Conservation (phyloP, 2,329 filamentous ascomycete species). For the Leptosphaerulina australis region DNA sequence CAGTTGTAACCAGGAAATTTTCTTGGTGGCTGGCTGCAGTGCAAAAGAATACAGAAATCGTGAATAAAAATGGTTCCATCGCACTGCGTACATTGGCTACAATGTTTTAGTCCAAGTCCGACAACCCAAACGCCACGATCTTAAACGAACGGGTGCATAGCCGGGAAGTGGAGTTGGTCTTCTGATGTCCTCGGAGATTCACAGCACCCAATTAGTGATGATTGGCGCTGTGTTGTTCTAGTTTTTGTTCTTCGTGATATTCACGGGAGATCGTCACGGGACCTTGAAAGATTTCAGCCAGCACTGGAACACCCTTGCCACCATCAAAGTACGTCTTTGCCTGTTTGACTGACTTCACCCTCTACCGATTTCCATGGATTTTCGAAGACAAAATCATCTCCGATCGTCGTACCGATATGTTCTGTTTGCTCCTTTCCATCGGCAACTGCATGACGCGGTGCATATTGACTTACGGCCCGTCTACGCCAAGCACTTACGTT, state of each 20-base stretch:
- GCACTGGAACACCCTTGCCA: slow-evolving; percentile 52
- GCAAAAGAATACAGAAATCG: no score
- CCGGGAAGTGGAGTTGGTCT: not conserved
- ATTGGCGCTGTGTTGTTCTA: slow-evolving; percentile 57
- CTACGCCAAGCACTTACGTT: slow-evolving; percentile 59
- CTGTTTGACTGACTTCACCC: slow-evolving; percentile 38
- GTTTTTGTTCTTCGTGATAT: slow-evolving; percentile 49
- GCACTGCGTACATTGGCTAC: no score
- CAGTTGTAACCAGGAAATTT: no score
- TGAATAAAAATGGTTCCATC: no score
- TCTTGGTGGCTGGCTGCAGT: no score
- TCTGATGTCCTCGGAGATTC: not conserved
- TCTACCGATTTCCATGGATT: slow-evolving; percentile 54
- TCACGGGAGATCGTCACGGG: slow-evolving; percentile 58
- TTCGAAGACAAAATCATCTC: slow-evolving; percentile 54
- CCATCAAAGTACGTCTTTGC: slow-evolving; percentile 53
- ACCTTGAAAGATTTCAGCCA: slow-evolving; percentile 46
- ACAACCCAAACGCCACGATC: not conserved
- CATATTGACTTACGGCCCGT: slow-evolving; percentile 53
- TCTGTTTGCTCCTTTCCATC: slow-evolving; percentile 58
- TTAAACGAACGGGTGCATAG: not conserved
- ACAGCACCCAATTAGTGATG: slow-evolving; percentile 48
- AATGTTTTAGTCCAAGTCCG: no score
- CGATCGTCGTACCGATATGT: slow-evolving; percentile 53
- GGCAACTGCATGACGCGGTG: slow-evolving; percentile 52